A percentile compares a stretch with the other conserved stretches of the same genome.
Conservation (phyloP, 1,139 yeast genomes). For the Debaryomyces fabryi region DNA sequence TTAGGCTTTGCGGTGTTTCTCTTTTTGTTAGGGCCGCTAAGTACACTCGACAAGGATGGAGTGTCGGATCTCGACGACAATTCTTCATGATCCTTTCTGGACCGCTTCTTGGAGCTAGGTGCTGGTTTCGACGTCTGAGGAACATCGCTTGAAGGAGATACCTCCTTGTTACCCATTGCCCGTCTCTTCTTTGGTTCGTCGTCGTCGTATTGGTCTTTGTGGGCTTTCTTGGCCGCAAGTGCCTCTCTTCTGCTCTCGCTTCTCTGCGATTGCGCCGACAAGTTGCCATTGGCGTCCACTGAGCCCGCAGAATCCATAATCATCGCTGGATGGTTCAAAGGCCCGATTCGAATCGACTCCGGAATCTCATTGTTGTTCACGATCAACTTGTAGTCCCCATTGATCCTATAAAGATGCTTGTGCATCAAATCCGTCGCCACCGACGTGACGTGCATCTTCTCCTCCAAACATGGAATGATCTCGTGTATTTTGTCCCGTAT, state of each 20-base stretch:
- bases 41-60: slow-evolving; percentile 15
- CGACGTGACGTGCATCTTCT: slow-evolving; percentile 95
- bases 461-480: slow-evolving; percentile 90
- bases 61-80: slow-evolving; percentile 20
- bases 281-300: slow-evolving; percentile 34
- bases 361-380: slow-evolving; percentile 77
- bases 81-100: slow-evolving; percentile 23
- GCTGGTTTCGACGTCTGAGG: slow-evolving; percentile 4
- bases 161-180: slow-evolving; percentile 8
- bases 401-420: slow-evolving; percentile 71
- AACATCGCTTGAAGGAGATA: slow-evolving; percentile 8
- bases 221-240: slow-evolving; percentile 80
- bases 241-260: slow-evolving; percentile 91
- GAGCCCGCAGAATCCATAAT: slow-evolving; percentile 53
- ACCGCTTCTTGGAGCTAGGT: slow-evolving; percentile 21
- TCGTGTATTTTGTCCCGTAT: slow-evolving; percentile 60
- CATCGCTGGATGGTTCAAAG: slow-evolving; percentile 89
- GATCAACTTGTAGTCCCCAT: slow-evolving; percentile 74
- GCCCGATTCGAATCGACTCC: slow-evolving; percentile 65
- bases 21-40: slow-evolving; percentile 24
- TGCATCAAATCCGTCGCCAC: slow-evolving; percentile 81
- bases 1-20: slow-evolving; percentile 27
- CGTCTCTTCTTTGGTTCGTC: slow-evolving; percentile 15
- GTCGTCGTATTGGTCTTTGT: slow-evolving; percentile 41
- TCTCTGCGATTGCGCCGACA: slow-evolving; percentile 69